These are phyloP conservation scores for Gossypium davidsonii DNA, from an alignment of 441 rosid genomes.

Conservation along the genomic window DNA sequence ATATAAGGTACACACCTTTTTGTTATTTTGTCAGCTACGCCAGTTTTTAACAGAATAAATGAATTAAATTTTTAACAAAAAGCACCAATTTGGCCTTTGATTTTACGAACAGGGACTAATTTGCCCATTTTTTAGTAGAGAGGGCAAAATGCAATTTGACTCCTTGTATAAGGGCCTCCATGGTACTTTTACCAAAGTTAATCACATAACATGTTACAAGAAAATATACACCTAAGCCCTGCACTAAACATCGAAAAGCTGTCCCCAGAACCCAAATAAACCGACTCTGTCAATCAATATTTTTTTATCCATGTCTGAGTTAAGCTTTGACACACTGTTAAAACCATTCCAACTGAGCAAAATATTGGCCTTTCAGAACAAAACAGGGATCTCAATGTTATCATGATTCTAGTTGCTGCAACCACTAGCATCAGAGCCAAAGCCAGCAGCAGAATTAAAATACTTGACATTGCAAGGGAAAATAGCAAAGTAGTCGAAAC, in stretches of 20 bases:
- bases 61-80: no score
- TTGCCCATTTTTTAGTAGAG: no score
- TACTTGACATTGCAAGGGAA: background rate
- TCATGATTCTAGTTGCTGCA: background rate
- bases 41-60: no score
- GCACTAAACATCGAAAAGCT: background rate
- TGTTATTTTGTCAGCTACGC: no score
- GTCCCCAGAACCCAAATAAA: constrained; percentile 1
- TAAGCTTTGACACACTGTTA: background rate
- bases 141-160: no score
- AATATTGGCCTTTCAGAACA: background rate
- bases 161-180: no score
- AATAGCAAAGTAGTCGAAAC: background rate
- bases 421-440: background rate
- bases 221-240: background rate
- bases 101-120: no score
- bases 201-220: background rate
- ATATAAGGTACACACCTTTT: no score
- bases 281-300: background rate
- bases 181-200: background rate
- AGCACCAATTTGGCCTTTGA: no score
- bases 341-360: background rate
- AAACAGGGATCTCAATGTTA: background rate
- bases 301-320: background rate
- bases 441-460: background rate